Percentiles rank a stretch among this genome's conserved stretches.
Conservation (phyloP, 805 yeast genomes). For the Yarrowia bubula region DNA sequence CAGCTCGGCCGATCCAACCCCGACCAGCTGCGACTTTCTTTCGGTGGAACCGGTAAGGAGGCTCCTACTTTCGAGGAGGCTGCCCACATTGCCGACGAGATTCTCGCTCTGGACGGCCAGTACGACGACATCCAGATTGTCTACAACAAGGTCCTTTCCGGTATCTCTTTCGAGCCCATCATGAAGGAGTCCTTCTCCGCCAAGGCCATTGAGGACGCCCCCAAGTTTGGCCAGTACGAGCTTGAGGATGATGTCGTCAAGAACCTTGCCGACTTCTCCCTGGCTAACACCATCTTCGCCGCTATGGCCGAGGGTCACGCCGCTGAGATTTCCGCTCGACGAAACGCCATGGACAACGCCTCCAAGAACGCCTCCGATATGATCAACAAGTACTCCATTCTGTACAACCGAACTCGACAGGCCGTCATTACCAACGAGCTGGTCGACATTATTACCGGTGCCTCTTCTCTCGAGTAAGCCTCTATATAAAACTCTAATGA, state of each 20-base stretch:
- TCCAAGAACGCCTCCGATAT: constrained; percentile 99
- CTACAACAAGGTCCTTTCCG: constrained; percentile 83
- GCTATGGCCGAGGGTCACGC: constrained; percentile 99
- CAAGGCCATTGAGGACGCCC: constrained; percentile 74
- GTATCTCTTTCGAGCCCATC: constrained; percentile 88
- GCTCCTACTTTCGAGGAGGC: constrained; percentile 93
- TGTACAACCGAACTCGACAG: constrained; percentile 99
- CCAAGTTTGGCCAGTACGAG: constrained; percentile 79
- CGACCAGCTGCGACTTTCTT: constrained; percentile 64
- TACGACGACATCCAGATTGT: constrained; percentile 77
- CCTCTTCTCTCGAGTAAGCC: constrained; percentile 87
- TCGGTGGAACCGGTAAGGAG: constrained; percentile 93
- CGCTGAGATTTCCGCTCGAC: constrained; percentile 95
- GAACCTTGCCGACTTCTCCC: constrained; percentile 72
- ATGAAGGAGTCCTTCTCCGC: constrained; percentile 63
- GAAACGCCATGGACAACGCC: constrained; percentile 99
- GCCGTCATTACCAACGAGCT: constrained; percentile 98
- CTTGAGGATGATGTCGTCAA: constrained; percentile 58
- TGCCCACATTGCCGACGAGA: constrained; percentile 82
- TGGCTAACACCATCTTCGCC: constrained; percentile 84
- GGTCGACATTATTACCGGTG: constrained; percentile 99
- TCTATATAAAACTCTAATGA: constrained; percentile 27
- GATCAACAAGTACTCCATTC: constrained; percentile 93
- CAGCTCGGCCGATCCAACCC: constrained; percentile 84
- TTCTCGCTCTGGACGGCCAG: constrained; percentile 52